Conservation (phyloP, 768 basidiomycete genomes). For the Auricularia heimuer region DNA sequence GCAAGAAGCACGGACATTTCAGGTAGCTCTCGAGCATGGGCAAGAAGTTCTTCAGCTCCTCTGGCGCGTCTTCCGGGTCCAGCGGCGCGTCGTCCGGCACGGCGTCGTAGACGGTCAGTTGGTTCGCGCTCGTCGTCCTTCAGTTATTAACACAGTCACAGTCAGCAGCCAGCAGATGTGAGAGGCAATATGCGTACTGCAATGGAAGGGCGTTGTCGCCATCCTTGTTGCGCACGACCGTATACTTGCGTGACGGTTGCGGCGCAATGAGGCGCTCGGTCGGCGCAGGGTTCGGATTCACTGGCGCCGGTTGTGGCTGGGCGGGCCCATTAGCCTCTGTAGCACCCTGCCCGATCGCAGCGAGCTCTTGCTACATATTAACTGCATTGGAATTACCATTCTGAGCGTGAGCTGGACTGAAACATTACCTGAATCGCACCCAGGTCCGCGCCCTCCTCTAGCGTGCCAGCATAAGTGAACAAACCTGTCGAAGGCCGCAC, state of each 20-base stretch:
- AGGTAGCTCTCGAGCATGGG: conserved; percentile 71
- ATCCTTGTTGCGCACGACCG: neutral
- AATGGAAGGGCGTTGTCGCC: neutral
- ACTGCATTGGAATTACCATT: neutral
- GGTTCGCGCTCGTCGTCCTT: conserved; percentile 12
- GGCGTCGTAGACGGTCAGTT: conserved; percentile 68
- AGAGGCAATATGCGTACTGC: neutral
- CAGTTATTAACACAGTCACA: neutral
- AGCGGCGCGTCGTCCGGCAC: conserved; percentile 30
- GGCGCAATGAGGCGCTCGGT: neutral
- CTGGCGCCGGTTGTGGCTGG: neutral
- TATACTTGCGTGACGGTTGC: neutral
- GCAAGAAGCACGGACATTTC: conserved; percentile 33
- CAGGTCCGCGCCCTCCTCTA: neutral
- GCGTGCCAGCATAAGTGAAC: neutral
- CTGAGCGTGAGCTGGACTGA: neutral
- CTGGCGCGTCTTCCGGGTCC: conserved; percentile 12
- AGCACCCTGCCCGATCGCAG: neutral
- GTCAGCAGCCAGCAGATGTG: neutral
- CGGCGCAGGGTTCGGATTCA: neutral
- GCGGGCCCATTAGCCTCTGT: neutral
- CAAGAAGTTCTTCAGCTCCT: conserved; percentile 67
- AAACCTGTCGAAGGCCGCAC: neutral
- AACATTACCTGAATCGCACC: neutral
- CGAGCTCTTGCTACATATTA: neutral